phyloP scores from a whole-genome alignment of 2,329 filamentous ascomycete species.

The Triangularia setosa region DNA sequence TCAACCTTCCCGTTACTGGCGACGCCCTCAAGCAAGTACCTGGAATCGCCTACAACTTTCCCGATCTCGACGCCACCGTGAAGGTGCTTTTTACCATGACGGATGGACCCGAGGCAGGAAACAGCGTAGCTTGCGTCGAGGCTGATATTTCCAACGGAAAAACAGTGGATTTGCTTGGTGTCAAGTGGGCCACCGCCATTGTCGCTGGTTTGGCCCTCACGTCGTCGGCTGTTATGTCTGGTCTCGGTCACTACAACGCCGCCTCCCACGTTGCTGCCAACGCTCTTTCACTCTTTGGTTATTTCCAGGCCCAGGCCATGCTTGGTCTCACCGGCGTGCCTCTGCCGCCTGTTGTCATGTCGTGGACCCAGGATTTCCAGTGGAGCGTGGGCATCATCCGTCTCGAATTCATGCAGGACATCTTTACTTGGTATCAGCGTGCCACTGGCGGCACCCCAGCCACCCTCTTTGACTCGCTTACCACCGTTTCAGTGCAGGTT shows the following conservation, averaged over 20 bases:
- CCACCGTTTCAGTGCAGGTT: conserved; percentile 76
- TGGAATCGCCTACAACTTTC: conserved; percentile 80
- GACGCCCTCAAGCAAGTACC: conserved; percentile 65
- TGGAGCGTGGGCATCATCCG: conserved; percentile 97
- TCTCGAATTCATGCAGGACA: conserved; percentile 78
- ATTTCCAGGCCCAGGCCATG: conserved; percentile 92
- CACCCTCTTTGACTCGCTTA: conserved; percentile 69
- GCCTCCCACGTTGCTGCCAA: conserved; percentile 93
- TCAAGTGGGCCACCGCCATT: conserved; percentile 85
- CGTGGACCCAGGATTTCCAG: conserved; percentile 97
- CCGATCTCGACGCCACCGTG: conserved; percentile 84
- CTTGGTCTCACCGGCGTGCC: conserved; percentile 77
- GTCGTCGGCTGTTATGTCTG: conserved; percentile 83
- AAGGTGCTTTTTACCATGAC: conserved; percentile 75
- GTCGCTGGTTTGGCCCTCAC: conserved; percentile 81
- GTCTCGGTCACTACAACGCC: conserved; percentile 87
- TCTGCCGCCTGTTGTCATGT: conserved; percentile 80
- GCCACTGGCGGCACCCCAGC: conserved; percentile 84
- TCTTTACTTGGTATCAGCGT: conserved; percentile 94
- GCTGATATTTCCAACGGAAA: conserved; percentile 86
- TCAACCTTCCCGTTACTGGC: conserved; percentile 59
- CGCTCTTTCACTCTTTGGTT: conserved; percentile 87
- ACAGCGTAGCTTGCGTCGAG: conserved; percentile 79
- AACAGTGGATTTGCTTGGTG: conserved; percentile 82
- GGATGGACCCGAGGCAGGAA: conserved; percentile 45